phyloP scores from a whole-genome alignment of 2,329 filamentous ascomycete species.

The Nemania sp. region DNA sequence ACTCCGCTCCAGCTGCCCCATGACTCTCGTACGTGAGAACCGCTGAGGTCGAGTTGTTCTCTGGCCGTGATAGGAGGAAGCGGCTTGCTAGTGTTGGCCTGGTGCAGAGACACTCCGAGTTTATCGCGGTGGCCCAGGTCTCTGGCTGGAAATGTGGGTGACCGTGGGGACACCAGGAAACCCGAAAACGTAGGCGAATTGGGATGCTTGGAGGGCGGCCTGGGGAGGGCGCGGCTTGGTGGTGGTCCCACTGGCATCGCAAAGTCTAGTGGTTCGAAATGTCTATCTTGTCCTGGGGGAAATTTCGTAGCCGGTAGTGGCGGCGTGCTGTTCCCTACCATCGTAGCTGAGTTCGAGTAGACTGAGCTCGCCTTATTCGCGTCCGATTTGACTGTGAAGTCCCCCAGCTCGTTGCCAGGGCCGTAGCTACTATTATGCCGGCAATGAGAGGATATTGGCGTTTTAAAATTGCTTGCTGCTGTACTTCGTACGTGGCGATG shows the following conservation, averaged over 20 bases:
- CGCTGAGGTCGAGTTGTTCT: constrained; percentile 39
- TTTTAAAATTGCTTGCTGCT: constrained; percentile 21
- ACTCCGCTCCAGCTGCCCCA: constrained; percentile 42
- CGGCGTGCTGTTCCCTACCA: constrained; percentile 27
- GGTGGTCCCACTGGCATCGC: constrained; percentile 46
- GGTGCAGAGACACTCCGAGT: constrained; percentile 4
- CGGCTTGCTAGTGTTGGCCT: neutral
- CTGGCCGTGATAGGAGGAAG: constrained; percentile 31
- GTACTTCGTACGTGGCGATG: constrained; percentile 39
- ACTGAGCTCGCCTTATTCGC: constrained; percentile 35
- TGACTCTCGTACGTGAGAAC: constrained; percentile 40
- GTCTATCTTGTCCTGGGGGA: constrained; percentile 42
- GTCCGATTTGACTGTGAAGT: constrained; percentile 21
- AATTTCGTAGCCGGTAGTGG: constrained; percentile 42
- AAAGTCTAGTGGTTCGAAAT: constrained; percentile 44
- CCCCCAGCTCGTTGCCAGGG: constrained; percentile 17
- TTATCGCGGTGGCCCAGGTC: constrained; percentile 13
- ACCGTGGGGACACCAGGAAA: constrained; percentile 27
- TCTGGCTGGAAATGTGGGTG: constrained; percentile 31
- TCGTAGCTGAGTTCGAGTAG: constrained; percentile 20
- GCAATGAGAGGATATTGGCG: constrained; percentile 11
- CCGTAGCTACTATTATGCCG: constrained; percentile 28
- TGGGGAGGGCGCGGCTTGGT: constrained; percentile 49
- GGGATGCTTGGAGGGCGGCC: constrained; percentile 29
- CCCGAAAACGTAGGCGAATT: constrained; percentile 20